Base-by-base conservation (phyloP, 1,284 basidiomycete genomes). In the Schizophyllum commune region DNA sequence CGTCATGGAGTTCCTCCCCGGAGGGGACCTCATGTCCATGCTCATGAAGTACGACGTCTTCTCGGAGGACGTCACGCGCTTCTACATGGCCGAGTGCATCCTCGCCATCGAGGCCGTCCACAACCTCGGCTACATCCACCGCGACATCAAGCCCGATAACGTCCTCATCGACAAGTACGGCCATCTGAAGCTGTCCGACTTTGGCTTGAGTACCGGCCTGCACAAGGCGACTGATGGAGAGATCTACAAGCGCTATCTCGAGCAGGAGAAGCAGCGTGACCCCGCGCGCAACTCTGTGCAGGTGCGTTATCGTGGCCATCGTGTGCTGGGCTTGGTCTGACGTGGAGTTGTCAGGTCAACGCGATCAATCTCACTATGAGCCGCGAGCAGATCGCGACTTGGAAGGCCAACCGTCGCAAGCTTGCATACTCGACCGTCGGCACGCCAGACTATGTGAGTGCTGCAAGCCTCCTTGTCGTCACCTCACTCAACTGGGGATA, bases 11-110 rank as follows among this genome's bases (percentile, higher is more conserved):
- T 57, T 34, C 56, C 13, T 34, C 13, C 96, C 96, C 32, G 96
- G 96, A 55, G 96, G 96, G 21, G 96, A 99, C 74, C 79, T 99
- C 64, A 98, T 99, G 96, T 91, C 89, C 47, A 99, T 98, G 96
- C 81, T 99, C 66, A 99, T 99, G 89, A 98, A 98, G 76, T 98
- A 99, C 75, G 96, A 99, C 74, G 94, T 96, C 1, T 99, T 99
- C 77, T 94, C 93, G 8, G 96, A 99, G 74, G 96, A 99, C 72
- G 96, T 99, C 51, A 97, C 95, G 34, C 88, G 97, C 61, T 99
- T 99, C 78, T 99, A 99, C 77, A 98, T 99, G 86, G 96, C 96
- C 53, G 96, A 99, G 76, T 98, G 95, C 73, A 94, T 98, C 60
- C 82, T 99, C 34, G 96, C 96, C 20, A 96, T 99, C 64, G 96